phyloP scores from a whole-genome alignment of 2,329 filamentous ascomycete species.

The Microascus cirrosus region DNA sequence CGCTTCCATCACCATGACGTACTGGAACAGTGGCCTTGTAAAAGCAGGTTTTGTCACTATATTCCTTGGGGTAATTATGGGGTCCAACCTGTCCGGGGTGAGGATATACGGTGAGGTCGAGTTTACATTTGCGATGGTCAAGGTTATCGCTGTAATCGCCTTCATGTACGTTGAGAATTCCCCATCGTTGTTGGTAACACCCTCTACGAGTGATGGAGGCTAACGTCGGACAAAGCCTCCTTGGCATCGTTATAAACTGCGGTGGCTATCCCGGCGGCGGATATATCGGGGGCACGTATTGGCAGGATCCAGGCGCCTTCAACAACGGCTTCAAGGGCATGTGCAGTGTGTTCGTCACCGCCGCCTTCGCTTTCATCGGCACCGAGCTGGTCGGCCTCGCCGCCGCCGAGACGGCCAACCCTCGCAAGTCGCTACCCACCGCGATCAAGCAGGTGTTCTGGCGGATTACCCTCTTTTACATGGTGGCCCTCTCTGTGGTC shows the following conservation, averaged over 20 bases:
- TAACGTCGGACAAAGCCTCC: slow-evolving; percentile 41
- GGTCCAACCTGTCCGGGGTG: slow-evolving; percentile 81
- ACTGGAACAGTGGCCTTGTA: slow-evolving; percentile 57
- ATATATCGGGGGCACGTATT: slow-evolving; percentile 73
- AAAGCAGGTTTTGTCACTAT: slow-evolving; percentile 72
- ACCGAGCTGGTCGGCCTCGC: slow-evolving; percentile 69
- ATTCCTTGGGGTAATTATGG: slow-evolving; percentile 65
- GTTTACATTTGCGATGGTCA: slow-evolving; percentile 77
- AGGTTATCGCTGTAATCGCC: slow-evolving; percentile 74
- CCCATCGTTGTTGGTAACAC: neutral
- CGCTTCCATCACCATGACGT: slow-evolving; percentile 72
- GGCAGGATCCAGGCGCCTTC: slow-evolving; percentile 73
- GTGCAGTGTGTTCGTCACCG: slow-evolving; percentile 66
- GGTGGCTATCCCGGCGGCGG: slow-evolving; percentile 62
- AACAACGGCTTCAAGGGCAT: slow-evolving; percentile 77
- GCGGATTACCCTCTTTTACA: slow-evolving; percentile 85
- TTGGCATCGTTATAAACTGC: slow-evolving; percentile 77
- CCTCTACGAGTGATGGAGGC: neutral
- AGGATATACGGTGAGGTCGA: slow-evolving; percentile 85
- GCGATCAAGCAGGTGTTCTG: slow-evolving; percentile 93
- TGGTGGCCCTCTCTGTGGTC: slow-evolving; percentile 70
- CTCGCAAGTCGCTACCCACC: slow-evolving; percentile 69
- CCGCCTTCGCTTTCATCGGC: slow-evolving; percentile 65
- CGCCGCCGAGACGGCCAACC: slow-evolving; percentile 69
- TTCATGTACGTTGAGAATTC: slow-evolving; percentile 55